Conservation (phyloP, 2,329 filamentous ascomycete genomes). For the Phialophora chinensis region DNA sequence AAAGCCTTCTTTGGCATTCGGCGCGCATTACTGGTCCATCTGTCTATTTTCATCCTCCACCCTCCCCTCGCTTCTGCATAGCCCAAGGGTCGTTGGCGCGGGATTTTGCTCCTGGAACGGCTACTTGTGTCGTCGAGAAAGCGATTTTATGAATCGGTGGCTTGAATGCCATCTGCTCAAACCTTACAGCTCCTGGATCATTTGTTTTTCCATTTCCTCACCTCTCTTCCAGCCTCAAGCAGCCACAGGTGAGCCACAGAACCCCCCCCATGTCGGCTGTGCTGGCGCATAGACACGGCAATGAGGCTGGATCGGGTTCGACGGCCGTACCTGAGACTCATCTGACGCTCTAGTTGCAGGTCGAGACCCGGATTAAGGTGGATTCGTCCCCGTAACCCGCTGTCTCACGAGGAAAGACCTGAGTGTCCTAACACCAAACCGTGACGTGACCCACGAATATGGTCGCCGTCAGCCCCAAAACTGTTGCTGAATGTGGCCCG, state of each 20-base stretch:
- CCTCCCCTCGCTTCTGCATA: constrained; percentile 29
- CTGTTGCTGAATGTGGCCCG: constrained; percentile 18
- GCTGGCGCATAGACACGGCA: constrained; percentile 17
- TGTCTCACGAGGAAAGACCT: constrained; percentile 2
- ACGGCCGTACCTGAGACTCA: constrained; percentile 14
- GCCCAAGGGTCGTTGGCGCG: constrained; percentile 6
- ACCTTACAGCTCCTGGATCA: constrained; percentile 20
- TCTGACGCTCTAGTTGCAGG: constrained; percentile 16
- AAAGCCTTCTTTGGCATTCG: constrained; percentile 14
- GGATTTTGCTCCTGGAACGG: constrained; percentile 4
- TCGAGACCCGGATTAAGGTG: constrained; percentile 20
- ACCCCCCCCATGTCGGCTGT: constrained; percentile 5
- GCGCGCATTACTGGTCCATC: constrained; percentile 11
- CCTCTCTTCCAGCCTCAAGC: constrained; percentile 25
- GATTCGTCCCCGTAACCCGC: constrained; percentile 9
- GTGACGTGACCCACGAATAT: constrained; percentile 15
- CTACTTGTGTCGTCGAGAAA: neutral
- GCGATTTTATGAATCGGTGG: constrained; percentile 19
- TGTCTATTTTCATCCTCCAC: constrained; percentile 31
- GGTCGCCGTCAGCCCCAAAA: constrained; percentile 27
- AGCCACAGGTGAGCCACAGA: constrained; percentile 21
- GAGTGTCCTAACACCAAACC: constrained; percentile 8
- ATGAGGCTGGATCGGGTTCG: constrained; percentile 18
- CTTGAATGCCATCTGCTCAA: constrained; percentile 26
- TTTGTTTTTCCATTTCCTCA: constrained; percentile 25